Conservation (phyloP, 2,329 filamentous ascomycete species). For the Fusarium gaditjirri region DNA sequence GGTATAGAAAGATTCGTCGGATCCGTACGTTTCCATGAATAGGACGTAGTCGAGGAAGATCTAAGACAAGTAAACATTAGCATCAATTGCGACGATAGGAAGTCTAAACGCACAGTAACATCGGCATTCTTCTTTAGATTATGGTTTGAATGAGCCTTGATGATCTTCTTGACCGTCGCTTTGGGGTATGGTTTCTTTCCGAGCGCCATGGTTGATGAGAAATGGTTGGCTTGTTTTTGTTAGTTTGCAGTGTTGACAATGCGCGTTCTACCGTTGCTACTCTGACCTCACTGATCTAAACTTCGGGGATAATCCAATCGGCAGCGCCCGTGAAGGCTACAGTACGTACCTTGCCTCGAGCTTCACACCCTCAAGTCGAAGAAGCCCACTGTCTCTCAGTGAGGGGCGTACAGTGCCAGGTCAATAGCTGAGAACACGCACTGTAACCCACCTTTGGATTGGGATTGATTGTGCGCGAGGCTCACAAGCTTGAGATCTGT, state of each 20-base stretch:
- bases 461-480: constrained; percentile 28
- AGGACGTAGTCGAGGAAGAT: constrained; percentile 87
- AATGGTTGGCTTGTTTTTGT: constrained; percentile 14
- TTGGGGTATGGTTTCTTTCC: constrained; percentile 84
- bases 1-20: neutral
- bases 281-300: constrained; percentile 38
- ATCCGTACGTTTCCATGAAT: constrained; percentile 74
- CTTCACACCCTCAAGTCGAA: constrained; percentile 3
- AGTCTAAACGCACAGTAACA: constrained; percentile 70
- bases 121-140: constrained; percentile 87
- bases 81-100: constrained; percentile 18
- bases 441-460: constrained; percentile 43
- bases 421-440: constrained; percentile 2
- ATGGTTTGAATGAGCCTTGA: constrained; percentile 87
- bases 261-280: constrained; percentile 32
- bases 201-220: constrained; percentile 46
- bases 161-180: constrained; percentile 85
- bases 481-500: constrained; percentile 27
- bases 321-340: constrained; percentile 28
- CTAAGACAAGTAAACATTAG: constrained; percentile 58
- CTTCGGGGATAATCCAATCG: constrained; percentile 37
- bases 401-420: constrained; percentile 39
- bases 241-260: constrained; percentile 38
- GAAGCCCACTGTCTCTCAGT: neutral
- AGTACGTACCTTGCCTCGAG: constrained; percentile 29